Evolutionary conservation across 768 basidiomycete genomes (phyloP).

Genomic region (Suillus sp.): DNA sequence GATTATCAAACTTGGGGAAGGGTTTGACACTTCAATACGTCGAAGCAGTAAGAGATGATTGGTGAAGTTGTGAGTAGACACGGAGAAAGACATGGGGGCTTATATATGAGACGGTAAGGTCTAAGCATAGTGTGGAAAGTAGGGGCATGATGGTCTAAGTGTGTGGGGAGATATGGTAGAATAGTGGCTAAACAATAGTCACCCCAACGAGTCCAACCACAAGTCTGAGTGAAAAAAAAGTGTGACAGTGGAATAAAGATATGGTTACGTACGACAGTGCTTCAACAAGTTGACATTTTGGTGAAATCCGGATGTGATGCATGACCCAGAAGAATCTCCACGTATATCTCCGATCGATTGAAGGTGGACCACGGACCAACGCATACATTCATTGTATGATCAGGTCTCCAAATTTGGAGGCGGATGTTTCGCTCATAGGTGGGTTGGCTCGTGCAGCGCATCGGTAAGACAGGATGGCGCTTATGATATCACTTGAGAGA

Average conservation of each 20-base stretch:
- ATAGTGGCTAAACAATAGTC: background rate
- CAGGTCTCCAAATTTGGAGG: background rate
- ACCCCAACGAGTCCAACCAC: background rate
- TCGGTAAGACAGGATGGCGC: background rate
- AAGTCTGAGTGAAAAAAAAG: background rate
- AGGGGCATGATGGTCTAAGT: background rate
- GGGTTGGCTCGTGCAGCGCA: background rate
- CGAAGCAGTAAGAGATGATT: too few relatives aligned
- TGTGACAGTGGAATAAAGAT: background rate
- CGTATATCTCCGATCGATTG: background rate
- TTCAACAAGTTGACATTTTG: background rate
- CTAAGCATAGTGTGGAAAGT: background rate
- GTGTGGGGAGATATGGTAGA: background rate
- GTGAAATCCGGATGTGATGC: background rate
- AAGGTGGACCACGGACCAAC: background rate
- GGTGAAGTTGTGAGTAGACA: background rate
- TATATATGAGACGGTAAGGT: background rate
- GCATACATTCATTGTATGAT: background rate
- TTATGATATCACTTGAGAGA: background rate
- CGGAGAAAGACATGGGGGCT: background rate
- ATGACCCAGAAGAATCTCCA: background rate
- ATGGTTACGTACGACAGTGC: background rate
- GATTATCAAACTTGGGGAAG: background rate
- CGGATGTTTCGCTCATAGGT: background rate
- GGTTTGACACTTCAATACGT: background rate